phyloP scores from a whole-genome alignment of 345 rosid species.

The Eucalyptus cladocalyx region DNA sequence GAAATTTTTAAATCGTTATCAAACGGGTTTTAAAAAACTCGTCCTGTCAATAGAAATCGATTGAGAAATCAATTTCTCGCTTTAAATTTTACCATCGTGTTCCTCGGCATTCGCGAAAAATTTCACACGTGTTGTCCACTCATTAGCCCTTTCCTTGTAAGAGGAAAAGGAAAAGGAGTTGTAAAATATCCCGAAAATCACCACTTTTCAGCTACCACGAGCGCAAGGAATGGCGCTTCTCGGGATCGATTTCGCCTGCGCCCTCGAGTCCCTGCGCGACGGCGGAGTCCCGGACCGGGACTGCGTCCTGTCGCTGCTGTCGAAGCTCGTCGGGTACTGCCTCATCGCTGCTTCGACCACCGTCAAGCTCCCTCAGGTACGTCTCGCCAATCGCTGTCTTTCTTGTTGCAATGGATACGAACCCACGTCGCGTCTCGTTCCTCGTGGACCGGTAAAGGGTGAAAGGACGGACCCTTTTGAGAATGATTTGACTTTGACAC shows the following conservation, averaged over 20 bases:
- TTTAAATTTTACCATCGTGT: too few species aligned
- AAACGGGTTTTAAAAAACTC: too few species aligned
- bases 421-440: neutral
- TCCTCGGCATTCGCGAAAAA: neutral
- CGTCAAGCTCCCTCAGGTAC: conserved; percentile 90
- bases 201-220: neutral
- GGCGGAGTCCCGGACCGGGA: conserved; percentile 56
- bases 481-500: neutral
- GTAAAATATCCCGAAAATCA: neutral
- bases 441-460: neutral
- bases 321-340: conserved; percentile 84
- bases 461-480: neutral
- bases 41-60: too few species aligned
- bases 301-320: conserved; percentile 73
- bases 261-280: conserved; percentile 44
- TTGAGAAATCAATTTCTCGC: too few species aligned
- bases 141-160: neutral
- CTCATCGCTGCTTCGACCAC: conserved; percentile 93
- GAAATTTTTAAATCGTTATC: too few species aligned
- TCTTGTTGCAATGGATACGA: neutral
- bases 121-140: neutral
- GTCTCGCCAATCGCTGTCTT: neutral
- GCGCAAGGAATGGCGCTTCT: neutral
- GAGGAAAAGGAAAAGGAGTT: neutral
- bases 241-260: conserved; percentile 73